These are phyloP conservation scores for Fibroporia radiculosa DNA, from an alignment of 768 basidiomycete genomes.

Conservation along the genomic window DNA sequence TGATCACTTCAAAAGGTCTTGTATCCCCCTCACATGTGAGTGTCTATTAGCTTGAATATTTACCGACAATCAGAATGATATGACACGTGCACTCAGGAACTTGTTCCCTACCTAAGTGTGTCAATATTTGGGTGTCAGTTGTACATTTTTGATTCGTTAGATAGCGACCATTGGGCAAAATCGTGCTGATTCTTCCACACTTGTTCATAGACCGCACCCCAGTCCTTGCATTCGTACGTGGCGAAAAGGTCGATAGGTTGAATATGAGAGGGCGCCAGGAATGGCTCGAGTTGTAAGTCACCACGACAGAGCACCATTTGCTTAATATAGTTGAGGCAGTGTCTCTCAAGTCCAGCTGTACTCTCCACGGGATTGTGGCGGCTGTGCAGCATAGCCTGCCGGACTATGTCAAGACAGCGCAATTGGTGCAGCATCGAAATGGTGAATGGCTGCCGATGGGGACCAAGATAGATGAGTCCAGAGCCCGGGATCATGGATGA, in stretches of 20 bases:
- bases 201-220: constrained; percentile 16
- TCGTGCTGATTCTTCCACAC: constrained; percentile 13
- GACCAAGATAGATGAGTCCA: constrained; percentile 22
- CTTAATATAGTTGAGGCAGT: constrained; percentile 34
- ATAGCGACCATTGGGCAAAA: constrained; percentile 1
- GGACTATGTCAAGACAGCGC: constrained; percentile 32
- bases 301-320: constrained; percentile 31
- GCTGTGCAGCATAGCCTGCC: constrained; percentile 14
- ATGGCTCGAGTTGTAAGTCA: constrained; percentile 25
- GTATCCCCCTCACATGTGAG: too few relatives aligned
- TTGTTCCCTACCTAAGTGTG: too few relatives aligned
- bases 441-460: constrained; percentile 21
- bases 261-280: constrained; percentile 9
- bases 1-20: too few relatives aligned
- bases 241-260: constrained; percentile 6
- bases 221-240: constrained; percentile 14
- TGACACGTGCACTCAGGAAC: too few relatives aligned
- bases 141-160: neutral
- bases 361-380: constrained; percentile 1
- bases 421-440: constrained; percentile 32
- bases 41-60: too few relatives aligned
- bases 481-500: constrained; percentile 17
- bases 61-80: too few relatives aligned
- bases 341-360: constrained; percentile 12
- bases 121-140: too few relatives aligned